A percentile compares a stretch with the other conserved stretches of the same genome.
These are phyloP conservation scores for Anisodus tanguticus DNA, from an alignment of 257 asterid genomes.

Conservation along the genomic window DNA sequence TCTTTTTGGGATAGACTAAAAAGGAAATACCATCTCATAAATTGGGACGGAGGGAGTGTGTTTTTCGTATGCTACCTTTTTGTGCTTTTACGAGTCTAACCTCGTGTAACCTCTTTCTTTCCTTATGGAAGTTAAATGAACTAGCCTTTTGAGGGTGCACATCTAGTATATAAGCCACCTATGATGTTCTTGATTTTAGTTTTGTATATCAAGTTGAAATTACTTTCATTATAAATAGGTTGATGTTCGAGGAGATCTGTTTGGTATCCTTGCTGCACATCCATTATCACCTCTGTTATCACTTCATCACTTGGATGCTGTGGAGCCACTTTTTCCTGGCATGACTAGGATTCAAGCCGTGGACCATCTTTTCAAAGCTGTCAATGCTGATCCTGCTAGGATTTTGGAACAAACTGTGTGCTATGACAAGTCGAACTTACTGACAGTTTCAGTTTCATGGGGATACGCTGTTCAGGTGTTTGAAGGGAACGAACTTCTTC, in stretches of 20 bases:
- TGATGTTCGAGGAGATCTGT: conserved; percentile 75
- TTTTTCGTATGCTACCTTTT: background rate
- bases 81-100: background rate
- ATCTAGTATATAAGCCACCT: background rate
- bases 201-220: background rate
- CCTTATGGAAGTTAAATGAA: background rate
- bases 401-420: conserved; percentile 84
- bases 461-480: conserved; percentile 79
- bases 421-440: conserved; percentile 51
- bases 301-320: conserved; percentile 82
- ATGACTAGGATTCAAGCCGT: conserved; percentile 57
- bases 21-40: no score
- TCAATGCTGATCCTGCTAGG: conserved; percentile 59
- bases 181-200: background rate
- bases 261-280: conserved; percentile 79
- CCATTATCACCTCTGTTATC: conserved; percentile 70
- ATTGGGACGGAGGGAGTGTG: background rate
- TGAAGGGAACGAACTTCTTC: conserved; percentile 64
- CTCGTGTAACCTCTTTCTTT: background rate
- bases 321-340: conserved; percentile 74
- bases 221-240: conserved; percentile 45
- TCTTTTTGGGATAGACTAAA: no score
- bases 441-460: conserved; percentile 83
- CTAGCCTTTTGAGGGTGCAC: background rate
- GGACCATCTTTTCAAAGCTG: conserved; percentile 69